Conservation (phyloP, 352 stramenopile genomes). For the Pythium phragmiticola region DNA sequence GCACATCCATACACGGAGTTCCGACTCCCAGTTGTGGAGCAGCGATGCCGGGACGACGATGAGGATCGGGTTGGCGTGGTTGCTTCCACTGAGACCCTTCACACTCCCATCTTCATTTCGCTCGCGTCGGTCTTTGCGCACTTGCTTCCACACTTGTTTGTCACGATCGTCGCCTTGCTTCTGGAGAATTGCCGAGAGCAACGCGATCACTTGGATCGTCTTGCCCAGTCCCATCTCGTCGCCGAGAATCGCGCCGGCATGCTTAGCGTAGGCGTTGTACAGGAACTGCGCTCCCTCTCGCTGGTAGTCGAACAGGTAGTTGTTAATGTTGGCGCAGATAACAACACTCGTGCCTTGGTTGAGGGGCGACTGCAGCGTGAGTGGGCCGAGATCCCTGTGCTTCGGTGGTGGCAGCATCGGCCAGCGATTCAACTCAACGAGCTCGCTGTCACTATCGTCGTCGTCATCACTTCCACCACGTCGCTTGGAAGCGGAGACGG, state of each 20-base stretch:
- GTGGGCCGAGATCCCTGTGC: conserved; percentile 38
- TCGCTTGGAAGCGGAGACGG: background rate
- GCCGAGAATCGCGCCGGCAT: conserved; percentile 91
- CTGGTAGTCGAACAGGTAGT: conserved; percentile 75
- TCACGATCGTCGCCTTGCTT: conserved; percentile 94
- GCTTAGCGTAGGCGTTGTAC: conserved; percentile 46
- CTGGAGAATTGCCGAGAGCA: conserved; percentile 89
- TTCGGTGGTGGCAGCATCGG: conserved; percentile 48
- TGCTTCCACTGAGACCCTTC: conserved; percentile 79
- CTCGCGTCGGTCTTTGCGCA: conserved; percentile 92
- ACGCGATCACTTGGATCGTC: conserved; percentile 92
- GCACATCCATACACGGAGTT: conserved; percentile 95
- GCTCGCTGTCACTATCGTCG: conserved; percentile 24
- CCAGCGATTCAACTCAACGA: conserved; percentile 37
- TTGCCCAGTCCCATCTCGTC: conserved; percentile 98
- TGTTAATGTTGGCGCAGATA: conserved; percentile 75
- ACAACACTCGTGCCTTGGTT: conserved; percentile 24
- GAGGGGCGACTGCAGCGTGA: conserved; percentile 31
- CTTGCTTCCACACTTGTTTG: conserved; percentile 92
- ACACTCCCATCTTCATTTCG: conserved; percentile 30
- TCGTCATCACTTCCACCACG: conserved; percentile 22
- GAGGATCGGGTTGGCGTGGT: conserved; percentile 87
- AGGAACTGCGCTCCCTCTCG: conserved; percentile 67
- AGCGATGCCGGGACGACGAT: conserved; percentile 97
- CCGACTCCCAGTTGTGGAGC: conserved; percentile 98